Evolutionary conservation across 768 basidiomycete genomes (phyloP).

Genomic region (Naganishia randhawae): DNA sequence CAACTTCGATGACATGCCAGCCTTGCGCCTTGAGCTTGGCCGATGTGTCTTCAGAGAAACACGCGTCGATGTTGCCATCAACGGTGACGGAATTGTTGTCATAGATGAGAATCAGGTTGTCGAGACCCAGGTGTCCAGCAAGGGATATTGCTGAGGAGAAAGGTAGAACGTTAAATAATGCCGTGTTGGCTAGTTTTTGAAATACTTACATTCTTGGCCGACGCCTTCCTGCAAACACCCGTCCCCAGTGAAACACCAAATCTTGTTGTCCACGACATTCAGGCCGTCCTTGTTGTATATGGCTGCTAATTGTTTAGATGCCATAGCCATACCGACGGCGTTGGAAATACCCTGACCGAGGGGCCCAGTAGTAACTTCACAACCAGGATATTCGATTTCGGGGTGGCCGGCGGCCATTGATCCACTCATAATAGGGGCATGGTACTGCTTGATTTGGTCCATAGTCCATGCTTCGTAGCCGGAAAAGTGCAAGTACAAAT

Average conservation of each 20-base stretch:
- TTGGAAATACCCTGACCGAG: slow-evolving; percentile 50
- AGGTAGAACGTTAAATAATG: background rate
- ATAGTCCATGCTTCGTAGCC: slow-evolving; percentile 49
- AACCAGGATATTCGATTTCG: slow-evolving; percentile 46
- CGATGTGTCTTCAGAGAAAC: slow-evolving; percentile 49
- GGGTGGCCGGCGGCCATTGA: slow-evolving; percentile 49
- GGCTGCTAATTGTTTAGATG: slow-evolving; percentile 44
- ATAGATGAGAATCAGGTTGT: slow-evolving; percentile 49
- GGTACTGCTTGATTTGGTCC: slow-evolving; percentile 48
- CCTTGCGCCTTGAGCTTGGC: slow-evolving; percentile 43
- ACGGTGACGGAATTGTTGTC: slow-evolving; percentile 49
- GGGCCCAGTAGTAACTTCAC: slow-evolving; percentile 47
- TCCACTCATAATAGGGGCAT: slow-evolving; percentile 41
- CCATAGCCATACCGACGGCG: slow-evolving; percentile 48
- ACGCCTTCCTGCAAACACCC: slow-evolving; percentile 50
- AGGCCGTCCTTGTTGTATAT: slow-evolving; percentile 43
- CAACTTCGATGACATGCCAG: slow-evolving; percentile 48
- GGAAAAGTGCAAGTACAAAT: slow-evolving; percentile 48
- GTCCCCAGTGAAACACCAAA: slow-evolving; percentile 49
- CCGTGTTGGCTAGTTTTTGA: background rate
- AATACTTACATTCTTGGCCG: slow-evolving; percentile 46
- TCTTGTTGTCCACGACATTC: slow-evolving; percentile 39
- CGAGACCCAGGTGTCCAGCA: slow-evolving; percentile 47
- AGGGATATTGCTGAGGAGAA: slow-evolving; percentile 40
- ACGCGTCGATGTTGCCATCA: slow-evolving; percentile 46